Conservation (phyloP, 306 rosid species). For the Castanea sativa region DNA sequence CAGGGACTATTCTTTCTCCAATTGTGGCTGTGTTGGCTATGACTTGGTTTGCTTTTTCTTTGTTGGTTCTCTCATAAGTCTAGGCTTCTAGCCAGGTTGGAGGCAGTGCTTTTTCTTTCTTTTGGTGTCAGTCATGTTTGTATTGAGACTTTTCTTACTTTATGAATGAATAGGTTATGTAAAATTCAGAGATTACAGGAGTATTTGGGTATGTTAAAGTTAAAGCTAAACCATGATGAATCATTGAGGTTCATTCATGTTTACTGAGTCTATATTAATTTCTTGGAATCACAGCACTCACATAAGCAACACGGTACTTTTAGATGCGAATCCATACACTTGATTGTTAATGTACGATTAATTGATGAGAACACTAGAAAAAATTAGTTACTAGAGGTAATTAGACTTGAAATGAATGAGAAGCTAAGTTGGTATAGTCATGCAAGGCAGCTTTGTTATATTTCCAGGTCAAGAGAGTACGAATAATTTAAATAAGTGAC, state of each 20-base stretch:
- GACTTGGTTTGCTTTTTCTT: slow-evolving; percentile 28
- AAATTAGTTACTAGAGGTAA: no score
- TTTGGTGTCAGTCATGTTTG: neutral
- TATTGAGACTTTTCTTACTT: neutral
- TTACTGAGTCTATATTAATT: neutral
- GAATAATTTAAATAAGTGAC: no score
- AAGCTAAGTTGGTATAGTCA: no score
- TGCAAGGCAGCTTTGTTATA: no score
- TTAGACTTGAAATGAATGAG: no score
- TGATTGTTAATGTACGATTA: neutral
- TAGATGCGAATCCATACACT: no score
- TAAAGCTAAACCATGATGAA: neutral
- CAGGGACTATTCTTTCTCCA: slow-evolving; percentile 29
- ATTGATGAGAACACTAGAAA: neutral
- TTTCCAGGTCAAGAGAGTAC: no score
- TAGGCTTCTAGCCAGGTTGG: slow-evolving; percentile 50
- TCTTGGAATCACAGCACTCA: neutral
- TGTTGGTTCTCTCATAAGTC: slow-evolving; percentile 24
- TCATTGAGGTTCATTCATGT: neutral
- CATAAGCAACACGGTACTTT: neutral
- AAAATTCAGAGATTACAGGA: neutral
- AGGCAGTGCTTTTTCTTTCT: slow-evolving; percentile 70
- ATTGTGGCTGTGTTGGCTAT: slow-evolving; percentile 26
- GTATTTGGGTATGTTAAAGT: neutral
- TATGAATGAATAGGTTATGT: neutral